These are phyloP conservation scores for Xylariales sp. DNA, from an alignment of 2,329 filamentous ascomycete genomes.

Conservation along the genomic window DNA sequence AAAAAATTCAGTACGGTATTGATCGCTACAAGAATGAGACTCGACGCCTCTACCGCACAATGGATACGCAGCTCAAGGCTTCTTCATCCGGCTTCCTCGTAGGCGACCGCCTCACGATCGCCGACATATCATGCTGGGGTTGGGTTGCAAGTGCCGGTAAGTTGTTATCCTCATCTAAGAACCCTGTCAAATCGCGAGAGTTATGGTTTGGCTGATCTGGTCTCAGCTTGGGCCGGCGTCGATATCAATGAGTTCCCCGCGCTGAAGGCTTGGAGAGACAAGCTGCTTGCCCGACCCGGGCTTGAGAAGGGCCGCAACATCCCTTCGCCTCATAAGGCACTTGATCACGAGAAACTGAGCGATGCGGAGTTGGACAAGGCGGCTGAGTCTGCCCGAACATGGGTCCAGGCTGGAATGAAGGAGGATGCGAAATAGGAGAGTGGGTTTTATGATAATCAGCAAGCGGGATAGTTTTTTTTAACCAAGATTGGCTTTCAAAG, in stretches of 20 bases:
- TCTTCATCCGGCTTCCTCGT: constrained; percentile 7
- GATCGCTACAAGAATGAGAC: constrained; percentile 1
- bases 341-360: constrained; percentile 33
- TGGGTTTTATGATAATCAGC: too few species aligned
- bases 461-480: too few species aligned
- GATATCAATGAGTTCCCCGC: constrained; percentile 60
- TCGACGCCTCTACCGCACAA: constrained; percentile 4
- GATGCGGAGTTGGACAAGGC: constrained; percentile 46
- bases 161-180: not conserved
- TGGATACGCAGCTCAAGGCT: constrained; percentile 3
- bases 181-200: too few species aligned
- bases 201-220: not conserved
- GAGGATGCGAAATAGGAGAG: constrained; percentile 49
- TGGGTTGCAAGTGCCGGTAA: constrained; percentile 5
- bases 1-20: constrained; percentile 7
- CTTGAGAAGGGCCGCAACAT: constrained; percentile 52
- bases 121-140: constrained; percentile 4
- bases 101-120: constrained; percentile 3
- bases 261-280: constrained; percentile 61
- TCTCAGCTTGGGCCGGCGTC: constrained; percentile 51
- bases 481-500: too few species aligned
- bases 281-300: constrained; percentile 43
- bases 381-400: constrained; percentile 44
- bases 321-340: constrained; percentile 56
- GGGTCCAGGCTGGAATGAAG: constrained; percentile 64